phyloP scores from a whole-genome alignment of 306 rosid species.

The Mucuna pruriens region DNA sequence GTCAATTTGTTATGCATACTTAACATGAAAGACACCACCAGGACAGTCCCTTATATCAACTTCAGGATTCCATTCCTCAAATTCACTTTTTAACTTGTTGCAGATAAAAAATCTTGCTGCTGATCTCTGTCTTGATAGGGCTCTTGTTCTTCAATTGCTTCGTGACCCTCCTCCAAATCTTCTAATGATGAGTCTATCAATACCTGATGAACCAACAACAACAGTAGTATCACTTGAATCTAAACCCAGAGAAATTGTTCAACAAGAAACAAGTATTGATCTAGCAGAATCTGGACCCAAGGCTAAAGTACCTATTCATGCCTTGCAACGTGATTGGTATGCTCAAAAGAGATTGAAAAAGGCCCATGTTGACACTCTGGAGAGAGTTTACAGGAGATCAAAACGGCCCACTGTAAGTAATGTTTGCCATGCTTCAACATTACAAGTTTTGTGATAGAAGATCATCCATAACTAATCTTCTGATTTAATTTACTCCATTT shows the following conservation, averaged over 20 bases:
- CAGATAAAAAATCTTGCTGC: conserved; percentile 93
- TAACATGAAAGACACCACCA: conserved; percentile 12
- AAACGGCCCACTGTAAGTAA: conserved; percentile 93
- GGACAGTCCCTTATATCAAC: background rate
- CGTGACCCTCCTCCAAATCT: conserved; percentile 89
- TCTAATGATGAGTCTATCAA: conserved; percentile 75
- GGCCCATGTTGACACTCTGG: conserved; percentile 77
- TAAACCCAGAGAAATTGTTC: conserved; percentile 46
- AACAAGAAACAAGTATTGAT: conserved; percentile 44
- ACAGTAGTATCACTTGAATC: conserved; percentile 43
- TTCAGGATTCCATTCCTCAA: conserved; percentile 27
- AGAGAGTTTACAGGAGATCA: conserved; percentile 73
- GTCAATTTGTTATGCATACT: background rate
- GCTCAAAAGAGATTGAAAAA: conserved; percentile 84
- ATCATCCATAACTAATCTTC: background rate
- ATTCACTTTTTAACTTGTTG: conserved; percentile 28
- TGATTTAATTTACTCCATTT: background rate
- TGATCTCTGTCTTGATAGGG: conserved; percentile 91
- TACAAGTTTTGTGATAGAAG: conserved; percentile 18
- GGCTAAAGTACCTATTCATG: conserved; percentile 68
- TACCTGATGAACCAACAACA: conserved; percentile 65
- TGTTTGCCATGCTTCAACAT: conserved; percentile 28
- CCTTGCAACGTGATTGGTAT: conserved; percentile 66
- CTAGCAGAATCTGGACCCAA: conserved; percentile 40
- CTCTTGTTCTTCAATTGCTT: conserved; percentile 79